These are phyloP conservation scores for Toxoplasma gondii DNA, from an alignment of 169 alveolate genomes.

Conservation along the genomic window DNA sequence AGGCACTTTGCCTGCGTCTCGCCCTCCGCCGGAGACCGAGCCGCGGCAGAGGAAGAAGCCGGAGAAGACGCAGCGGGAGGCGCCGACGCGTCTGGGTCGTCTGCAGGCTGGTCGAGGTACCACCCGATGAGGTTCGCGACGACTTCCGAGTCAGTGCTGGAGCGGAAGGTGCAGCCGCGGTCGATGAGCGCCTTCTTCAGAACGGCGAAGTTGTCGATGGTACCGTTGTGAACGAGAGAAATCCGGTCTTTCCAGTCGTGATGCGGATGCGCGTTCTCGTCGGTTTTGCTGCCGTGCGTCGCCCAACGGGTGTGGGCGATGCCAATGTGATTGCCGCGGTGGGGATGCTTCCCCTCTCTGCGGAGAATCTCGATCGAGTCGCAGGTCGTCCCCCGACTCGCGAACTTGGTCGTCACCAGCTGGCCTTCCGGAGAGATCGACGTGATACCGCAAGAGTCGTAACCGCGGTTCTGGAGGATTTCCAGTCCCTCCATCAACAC, in stretches of 20 bases:
- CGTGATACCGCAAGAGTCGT: conserved; percentile 93
- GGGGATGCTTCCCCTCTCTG: conserved; percentile 38
- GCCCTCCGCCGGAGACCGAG: conserved; percentile 78
- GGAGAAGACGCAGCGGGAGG: neutral
- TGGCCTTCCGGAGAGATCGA: conserved; percentile 77
- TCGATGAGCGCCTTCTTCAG: conserved; percentile 77
- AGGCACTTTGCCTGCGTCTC: conserved; percentile 78
- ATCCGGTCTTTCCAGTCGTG: conserved; percentile 88
- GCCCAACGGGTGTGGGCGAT: conserved; percentile 99
- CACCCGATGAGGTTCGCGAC: conserved; percentile 94
- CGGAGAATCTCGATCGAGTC: conserved; percentile 62
- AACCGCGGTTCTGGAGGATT: conserved; percentile 89
- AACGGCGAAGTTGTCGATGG: conserved; percentile 88
- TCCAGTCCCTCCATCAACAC: conserved; percentile 82
- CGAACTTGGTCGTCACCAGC: conserved; percentile 82
- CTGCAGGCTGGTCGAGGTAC: conserved; percentile 82
- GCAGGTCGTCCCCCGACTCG: conserved; percentile 69
- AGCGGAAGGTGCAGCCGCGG: conserved; percentile 79
- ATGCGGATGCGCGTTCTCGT: conserved; percentile 98
- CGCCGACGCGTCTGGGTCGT: neutral
- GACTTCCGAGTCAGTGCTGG: conserved; percentile 97
- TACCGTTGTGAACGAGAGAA: conserved; percentile 96
- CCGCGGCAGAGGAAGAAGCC: neutral
- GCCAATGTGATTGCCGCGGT: conserved; percentile 82
- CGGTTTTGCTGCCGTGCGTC: conserved; percentile 97